phyloP scores from a whole-genome alignment of 2,329 filamentous ascomycete genomes.

The Pseudofabraea citricarpa region DNA sequence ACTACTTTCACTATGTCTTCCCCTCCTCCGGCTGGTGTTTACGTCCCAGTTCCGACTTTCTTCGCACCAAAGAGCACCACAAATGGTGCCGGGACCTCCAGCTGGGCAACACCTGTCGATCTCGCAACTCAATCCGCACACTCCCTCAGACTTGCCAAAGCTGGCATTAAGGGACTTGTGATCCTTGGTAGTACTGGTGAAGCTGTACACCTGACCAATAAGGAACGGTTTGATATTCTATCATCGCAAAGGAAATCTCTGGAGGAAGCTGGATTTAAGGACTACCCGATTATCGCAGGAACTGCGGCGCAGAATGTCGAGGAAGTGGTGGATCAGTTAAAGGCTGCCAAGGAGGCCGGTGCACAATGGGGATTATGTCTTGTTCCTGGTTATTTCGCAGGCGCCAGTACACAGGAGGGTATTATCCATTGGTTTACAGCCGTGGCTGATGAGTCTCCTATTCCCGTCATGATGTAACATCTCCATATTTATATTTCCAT shows the following conservation, averaged over 20 bases:
- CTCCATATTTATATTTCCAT: not conserved
- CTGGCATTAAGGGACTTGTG: conserved; percentile 56
- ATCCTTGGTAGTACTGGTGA: conserved; percentile 60
- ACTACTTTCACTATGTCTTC: conserved; percentile 12
- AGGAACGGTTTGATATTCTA: conserved; percentile 51
- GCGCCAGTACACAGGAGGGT: conserved; percentile 51
- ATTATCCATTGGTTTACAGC: conserved; percentile 56
- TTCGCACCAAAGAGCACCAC: conserved; percentile 34
- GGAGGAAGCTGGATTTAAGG: conserved; percentile 48
- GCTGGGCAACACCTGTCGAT: conserved; percentile 37
- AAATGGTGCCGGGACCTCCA: conserved; percentile 16
- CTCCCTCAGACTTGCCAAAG: conserved; percentile 53
- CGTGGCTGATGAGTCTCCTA: conserved; percentile 54
- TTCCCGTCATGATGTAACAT: conserved; percentile 55
- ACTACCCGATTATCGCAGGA: conserved; percentile 56
- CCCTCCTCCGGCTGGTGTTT: conserved; percentile 26
- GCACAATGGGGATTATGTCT: conserved; percentile 59
- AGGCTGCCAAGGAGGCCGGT: conserved; percentile 47
- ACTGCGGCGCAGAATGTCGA: conserved; percentile 52
- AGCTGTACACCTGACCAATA: conserved; percentile 53
- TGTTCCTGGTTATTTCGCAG: conserved; percentile 61
- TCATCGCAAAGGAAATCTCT: conserved; percentile 48
- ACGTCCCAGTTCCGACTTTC: conserved; percentile 58
- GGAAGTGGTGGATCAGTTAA: conserved; percentile 47
- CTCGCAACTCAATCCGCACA: conserved; percentile 52